Conservation (phyloP, 805 yeast species). For the Metschnikowia matae region DNA sequence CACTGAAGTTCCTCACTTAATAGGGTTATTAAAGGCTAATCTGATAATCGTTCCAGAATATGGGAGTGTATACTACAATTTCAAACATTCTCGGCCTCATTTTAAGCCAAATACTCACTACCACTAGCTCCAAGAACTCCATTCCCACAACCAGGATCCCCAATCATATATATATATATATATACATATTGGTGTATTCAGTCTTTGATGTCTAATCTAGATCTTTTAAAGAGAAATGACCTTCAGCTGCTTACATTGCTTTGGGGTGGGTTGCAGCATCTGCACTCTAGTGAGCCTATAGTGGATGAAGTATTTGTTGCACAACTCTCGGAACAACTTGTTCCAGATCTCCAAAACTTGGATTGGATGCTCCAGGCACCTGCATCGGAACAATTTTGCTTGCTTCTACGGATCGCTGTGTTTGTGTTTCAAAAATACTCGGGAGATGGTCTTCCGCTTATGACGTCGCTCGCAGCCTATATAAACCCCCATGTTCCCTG, state of each 20-base stretch:
- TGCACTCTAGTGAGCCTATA: neutral
- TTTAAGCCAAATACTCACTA: too few relatives aligned
- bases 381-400: neutral
- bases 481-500: constrained; percentile 31
- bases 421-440: constrained; percentile 2
- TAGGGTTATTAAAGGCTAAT: too few relatives aligned
- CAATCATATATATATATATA: too few relatives aligned
- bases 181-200: too few relatives aligned
- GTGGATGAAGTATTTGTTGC: constrained; percentile 1
- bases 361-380: constrained; percentile 6
- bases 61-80: too few relatives aligned
- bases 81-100: too few relatives aligned
- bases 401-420: constrained; percentile 9
- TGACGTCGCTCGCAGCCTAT: constrained; percentile 17
- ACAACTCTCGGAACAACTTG: constrained; percentile 1
- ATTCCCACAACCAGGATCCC: too few relatives aligned
- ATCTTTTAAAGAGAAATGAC: neutral
- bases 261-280: neutral
- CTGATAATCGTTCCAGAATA: too few relatives aligned
- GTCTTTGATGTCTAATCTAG: neutral
- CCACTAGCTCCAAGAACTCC: too few relatives aligned
- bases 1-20: too few relatives aligned
- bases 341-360: neutral
- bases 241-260: neutral
- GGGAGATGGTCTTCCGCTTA: constrained; percentile 4